phyloP scores from a whole-genome alignment of 2,329 filamentous ascomycete species.

The Pleoardoris graminearum region DNA sequence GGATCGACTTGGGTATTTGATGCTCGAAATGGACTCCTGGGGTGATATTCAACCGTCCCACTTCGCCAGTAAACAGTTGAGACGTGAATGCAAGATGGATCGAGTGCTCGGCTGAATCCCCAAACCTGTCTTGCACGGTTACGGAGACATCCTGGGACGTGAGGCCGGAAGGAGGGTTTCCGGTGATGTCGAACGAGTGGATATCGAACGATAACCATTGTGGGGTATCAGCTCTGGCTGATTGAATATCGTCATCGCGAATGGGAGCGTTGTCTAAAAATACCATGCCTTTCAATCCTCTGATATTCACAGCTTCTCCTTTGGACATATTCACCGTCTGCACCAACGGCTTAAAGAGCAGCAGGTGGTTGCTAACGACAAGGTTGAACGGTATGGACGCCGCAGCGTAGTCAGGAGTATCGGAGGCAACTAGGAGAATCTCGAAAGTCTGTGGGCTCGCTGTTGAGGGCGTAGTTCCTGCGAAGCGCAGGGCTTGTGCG shows the following conservation, averaged over 20 bases:
- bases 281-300: constrained; percentile 36
- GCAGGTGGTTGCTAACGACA: constrained; percentile 69
- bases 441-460: constrained; percentile 71
- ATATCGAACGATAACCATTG: constrained; percentile 71
- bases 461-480: constrained; percentile 69
- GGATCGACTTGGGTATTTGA: constrained; percentile 49
- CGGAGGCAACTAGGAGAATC: constrained; percentile 75
- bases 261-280: constrained; percentile 49
- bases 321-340: constrained; percentile 37
- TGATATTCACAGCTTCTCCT: constrained; percentile 38
- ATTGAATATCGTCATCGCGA: constrained; percentile 54
- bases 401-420: constrained; percentile 76
- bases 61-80: constrained; percentile 49
- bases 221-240: constrained; percentile 61
- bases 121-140: constrained; percentile 61
- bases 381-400: constrained; percentile 69
- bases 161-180: constrained; percentile 64
- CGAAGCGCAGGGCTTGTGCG: constrained; percentile 64
- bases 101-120: constrained; percentile 62
- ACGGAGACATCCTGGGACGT: constrained; percentile 66
- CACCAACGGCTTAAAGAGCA: constrained; percentile 62
- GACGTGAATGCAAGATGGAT: constrained; percentile 51
- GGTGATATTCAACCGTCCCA: constrained; percentile 53
- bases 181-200: constrained; percentile 63
- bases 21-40: constrained; percentile 56